Conservation (phyloP, 805 yeast genomes). For the Crinitomyces ghanaensis region DNA sequence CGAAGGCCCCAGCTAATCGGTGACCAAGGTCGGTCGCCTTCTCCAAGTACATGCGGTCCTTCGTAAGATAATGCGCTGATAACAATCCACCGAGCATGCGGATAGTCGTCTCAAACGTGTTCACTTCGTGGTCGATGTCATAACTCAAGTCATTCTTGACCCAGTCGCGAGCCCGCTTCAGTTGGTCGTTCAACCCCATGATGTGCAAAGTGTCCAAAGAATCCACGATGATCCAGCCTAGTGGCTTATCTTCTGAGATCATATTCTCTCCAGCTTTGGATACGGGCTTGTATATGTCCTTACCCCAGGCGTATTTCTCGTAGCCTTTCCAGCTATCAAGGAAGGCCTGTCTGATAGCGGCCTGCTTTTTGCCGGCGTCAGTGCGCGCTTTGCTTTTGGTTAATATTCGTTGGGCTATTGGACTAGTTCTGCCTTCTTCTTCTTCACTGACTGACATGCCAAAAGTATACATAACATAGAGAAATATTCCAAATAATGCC, state of each 20-base stretch:
- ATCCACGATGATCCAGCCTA: constrained; percentile 92
- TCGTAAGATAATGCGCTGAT: constrained; percentile 63
- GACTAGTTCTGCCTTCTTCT: constrained; percentile 3
- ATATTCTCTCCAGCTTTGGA: constrained; percentile 52
- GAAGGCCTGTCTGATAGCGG: constrained; percentile 55
- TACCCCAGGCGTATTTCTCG: constrained; percentile 70
- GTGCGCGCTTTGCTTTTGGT: constrained; percentile 4
- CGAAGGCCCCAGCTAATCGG: constrained; percentile 58
- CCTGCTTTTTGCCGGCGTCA: constrained; percentile 39
- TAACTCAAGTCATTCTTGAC: constrained; percentile 57
- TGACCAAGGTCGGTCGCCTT: constrained; percentile 75
- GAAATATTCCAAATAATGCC: constrained; percentile 29
- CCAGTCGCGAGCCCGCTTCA: constrained; percentile 60
- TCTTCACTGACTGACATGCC: constrained; percentile 12
- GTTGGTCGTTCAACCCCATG: constrained; percentile 57
- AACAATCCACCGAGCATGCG: constrained; percentile 90
- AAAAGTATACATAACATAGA: constrained; percentile 32
- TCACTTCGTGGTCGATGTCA: constrained; percentile 62
- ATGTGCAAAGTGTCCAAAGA: constrained; percentile 70
- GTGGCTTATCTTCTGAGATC: constrained; percentile 67
- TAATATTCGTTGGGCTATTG: constrained; percentile 2
- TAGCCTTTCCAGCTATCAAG: constrained; percentile 71
- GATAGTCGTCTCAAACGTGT: constrained; percentile 87
- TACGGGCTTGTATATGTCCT: constrained; percentile 67
- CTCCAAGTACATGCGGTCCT: constrained; percentile 60